Percentiles rank a stretch among this genome's conserved stretches.
These are phyloP conservation scores for Geoglossum cookeanum DNA, from an alignment of 2,329 filamentous ascomycete species.

Conservation along the genomic window DNA sequence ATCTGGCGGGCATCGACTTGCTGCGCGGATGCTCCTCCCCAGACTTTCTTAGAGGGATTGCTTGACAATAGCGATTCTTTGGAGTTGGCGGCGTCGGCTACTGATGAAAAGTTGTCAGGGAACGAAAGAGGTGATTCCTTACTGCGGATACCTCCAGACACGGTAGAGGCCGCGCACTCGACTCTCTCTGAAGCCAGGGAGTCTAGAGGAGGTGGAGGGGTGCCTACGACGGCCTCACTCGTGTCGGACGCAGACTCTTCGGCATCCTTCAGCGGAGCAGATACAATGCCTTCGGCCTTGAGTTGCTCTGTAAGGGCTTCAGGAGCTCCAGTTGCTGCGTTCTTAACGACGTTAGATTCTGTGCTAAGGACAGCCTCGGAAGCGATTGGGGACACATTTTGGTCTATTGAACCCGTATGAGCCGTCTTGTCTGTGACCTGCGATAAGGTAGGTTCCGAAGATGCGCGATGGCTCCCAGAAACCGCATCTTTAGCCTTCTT, in stretches of 20 bases:
- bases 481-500: slow-evolving; percentile 11
- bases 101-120: background rate
- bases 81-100: background rate
- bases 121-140: background rate
- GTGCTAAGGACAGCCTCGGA: slow-evolving; percentile 43
- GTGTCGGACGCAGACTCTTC: slow-evolving; percentile 42
- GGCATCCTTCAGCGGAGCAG: slow-evolving; percentile 42
- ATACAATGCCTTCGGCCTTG: slow-evolving; percentile 33
- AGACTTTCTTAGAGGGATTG: slow-evolving; percentile 2
- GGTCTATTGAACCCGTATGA: slow-evolving; percentile 39
- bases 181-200: background rate
- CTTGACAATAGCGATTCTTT: background rate
- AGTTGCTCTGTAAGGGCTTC: slow-evolving; percentile 28
- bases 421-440: slow-evolving; percentile 15
- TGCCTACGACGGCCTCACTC: slow-evolving; percentile 16
- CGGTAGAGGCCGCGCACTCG: background rate
- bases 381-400: slow-evolving; percentile 39
- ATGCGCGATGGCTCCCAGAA: background rate
- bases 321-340: slow-evolving; percentile 26
- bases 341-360: slow-evolving; percentile 37
- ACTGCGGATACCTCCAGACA: background rate
- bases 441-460: background rate
- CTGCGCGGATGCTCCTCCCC: slow-evolving; percentile 3
- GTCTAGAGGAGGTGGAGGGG: slow-evolving; percentile 8
- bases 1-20: slow-evolving; percentile 2